Evolutionary conservation across 306 rosid genomes (phyloP), one percentile per base, ranked within the genome.

Genomic region (Glycine tomentella): DNA sequence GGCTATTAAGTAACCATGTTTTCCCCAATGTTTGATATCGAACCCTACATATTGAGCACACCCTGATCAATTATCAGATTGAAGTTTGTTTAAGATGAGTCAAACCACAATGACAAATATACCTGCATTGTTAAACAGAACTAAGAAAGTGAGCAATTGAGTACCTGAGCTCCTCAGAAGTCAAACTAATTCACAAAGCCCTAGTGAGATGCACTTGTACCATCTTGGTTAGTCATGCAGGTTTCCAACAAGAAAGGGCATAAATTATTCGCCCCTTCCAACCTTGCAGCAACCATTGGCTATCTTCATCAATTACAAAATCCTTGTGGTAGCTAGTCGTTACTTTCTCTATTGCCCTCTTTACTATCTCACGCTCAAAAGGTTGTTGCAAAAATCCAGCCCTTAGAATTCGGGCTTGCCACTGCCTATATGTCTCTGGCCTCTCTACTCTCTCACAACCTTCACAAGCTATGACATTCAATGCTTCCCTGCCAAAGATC

Each of bases 361-460:
- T 66, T 48, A 96, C 82, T 31, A 86, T 9, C 34, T 68, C 77
- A 3, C 82, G 87, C 14, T 55, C 45, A 2, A 96, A 85, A 56
- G 89, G 72, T 34, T 84, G 77, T 78, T 92, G 97, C 58, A 58
- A 67, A 75, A 96, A 93, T 44, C 98, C 98, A 5, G 99, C 95
- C 80, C 98, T 83, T 33, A 93, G 82, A 84, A 83, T 92, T 8
- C 97, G 92, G 45, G 90, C 89, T 75, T 96, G 98, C 97, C 99
- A 96, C 81, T 93, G 99, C 85, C 89, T 92, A 81, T 93, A 90
- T 13, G 99, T 90, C 88, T 96, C 99, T 4, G 99, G 98, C 76
- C 99, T 88, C 87, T 96, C 99, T 69, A 92, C 94, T 87, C 99
- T 88, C 81, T 93, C 98, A 69, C 89, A 90, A n/a, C 99, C 99